A percentile compares a stretch with the other conserved stretches of the same genome.
Evolutionary conservation across 2,329 filamentous ascomycete genomes (phyloP).

Genomic region (Scopulariopsis brevicaulis): DNA sequence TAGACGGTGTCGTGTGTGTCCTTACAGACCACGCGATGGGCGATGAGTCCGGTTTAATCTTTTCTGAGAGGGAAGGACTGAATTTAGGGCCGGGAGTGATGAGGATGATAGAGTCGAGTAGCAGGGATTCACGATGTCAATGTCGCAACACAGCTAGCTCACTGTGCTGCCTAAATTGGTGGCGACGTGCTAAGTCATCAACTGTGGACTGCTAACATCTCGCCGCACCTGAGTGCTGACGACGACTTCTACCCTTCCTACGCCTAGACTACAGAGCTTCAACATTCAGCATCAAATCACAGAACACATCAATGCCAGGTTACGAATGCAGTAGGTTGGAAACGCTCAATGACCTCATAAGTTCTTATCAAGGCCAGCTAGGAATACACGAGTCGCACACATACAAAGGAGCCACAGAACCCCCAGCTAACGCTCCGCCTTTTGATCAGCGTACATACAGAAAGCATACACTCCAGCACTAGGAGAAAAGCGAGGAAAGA

Average conservation of each 20-base stretch:
- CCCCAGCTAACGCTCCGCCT: neutral
- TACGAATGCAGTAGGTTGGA: neutral
- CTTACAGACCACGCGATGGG: too few species aligned
- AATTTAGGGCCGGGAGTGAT: neutral
- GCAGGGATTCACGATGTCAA: neutral
- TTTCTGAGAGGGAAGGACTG: neutral
- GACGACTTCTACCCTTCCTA: neutral
- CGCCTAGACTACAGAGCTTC: neutral
- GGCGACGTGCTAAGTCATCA: neutral
- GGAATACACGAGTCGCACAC: neutral
- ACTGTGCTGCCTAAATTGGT: neutral
- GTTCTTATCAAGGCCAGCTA: neutral
- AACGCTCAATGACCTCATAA: neutral
- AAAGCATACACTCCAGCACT: neutral
- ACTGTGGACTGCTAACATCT: neutral
- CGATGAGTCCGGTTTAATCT: neutral
- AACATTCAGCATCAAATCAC: neutral
- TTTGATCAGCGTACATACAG: neutral
- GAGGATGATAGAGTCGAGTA: neutral
- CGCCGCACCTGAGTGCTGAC: neutral
- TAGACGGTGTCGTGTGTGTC: neutral
- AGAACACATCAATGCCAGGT: neutral
- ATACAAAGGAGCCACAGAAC: neutral
- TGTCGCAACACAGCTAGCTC: neutral
- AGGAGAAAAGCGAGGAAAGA: neutral